phyloP scores from a whole-genome alignment of 768 basidiomycete species.

The Lactarius psammicola region DNA sequence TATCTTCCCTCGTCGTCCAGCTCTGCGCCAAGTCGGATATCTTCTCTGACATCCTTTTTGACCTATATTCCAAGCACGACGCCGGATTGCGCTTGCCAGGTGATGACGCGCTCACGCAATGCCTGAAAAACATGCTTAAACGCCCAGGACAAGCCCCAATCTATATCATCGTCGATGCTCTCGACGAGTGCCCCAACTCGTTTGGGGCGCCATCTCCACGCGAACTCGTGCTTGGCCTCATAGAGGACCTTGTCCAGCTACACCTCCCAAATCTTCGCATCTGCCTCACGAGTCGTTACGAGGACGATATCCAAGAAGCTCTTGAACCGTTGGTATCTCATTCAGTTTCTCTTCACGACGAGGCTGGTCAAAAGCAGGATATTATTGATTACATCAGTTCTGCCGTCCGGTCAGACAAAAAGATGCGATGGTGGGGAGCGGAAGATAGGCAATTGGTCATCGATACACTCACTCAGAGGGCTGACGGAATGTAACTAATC shows the following conservation, averaged over 20 bases:
- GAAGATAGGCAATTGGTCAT: neutral
- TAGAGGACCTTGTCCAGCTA: neutral
- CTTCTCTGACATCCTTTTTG: neutral
- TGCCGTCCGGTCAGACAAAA: neutral
- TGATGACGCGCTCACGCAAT: neutral
- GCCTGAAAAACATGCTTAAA: neutral
- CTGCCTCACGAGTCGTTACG: constrained; percentile 8
- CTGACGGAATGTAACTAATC: neutral
- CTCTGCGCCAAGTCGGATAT: constrained; percentile 1
- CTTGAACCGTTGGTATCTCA: neutral
- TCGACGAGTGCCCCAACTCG: constrained; percentile 12
- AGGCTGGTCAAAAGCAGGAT: neutral
- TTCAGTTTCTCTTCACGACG: neutral
- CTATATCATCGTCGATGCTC: constrained; percentile 7
- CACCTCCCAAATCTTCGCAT: neutral
- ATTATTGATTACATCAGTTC: neutral
- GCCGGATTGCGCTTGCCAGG: neutral
- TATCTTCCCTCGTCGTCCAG: neutral
- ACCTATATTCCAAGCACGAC: neutral
- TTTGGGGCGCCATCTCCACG: neutral
- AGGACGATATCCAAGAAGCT: neutral
- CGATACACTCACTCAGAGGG: neutral
- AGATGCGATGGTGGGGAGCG: neutral
- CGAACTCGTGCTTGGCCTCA: neutral
- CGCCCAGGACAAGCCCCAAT: neutral